Conservation (phyloP, 139 green algal genomes). For the Penium margaritaceum region DNA sequence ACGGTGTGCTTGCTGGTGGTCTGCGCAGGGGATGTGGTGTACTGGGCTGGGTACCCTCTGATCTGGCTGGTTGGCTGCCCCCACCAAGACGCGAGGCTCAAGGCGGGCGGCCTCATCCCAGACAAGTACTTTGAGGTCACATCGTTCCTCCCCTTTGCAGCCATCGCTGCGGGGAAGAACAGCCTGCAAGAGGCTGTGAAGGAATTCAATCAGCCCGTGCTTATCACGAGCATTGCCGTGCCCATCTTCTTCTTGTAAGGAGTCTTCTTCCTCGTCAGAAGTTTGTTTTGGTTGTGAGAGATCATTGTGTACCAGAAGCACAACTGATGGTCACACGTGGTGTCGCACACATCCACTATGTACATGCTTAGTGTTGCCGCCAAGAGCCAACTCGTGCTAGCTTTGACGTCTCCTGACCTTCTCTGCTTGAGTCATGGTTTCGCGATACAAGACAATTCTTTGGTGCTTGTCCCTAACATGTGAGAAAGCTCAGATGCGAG, state of each 20-base stretch:
- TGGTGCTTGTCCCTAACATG: no score
- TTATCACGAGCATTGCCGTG: neutral
- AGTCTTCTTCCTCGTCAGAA: neutral
- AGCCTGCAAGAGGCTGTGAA: neutral
- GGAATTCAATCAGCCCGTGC: constrained; percentile 15
- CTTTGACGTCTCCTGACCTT: no score
- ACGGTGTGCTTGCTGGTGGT: no score
- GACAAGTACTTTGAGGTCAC: constrained; percentile 9
- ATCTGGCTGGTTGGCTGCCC: constrained; percentile 16
- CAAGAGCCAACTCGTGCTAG: no score
- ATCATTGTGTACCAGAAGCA: no score
- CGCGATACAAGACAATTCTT: no score
- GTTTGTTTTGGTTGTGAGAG: no score
- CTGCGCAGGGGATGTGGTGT: constrained; percentile 29
- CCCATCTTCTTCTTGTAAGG: constrained; percentile 20
- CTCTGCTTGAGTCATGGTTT: no score
- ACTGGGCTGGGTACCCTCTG: constrained; percentile 21
- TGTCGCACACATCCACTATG: no score
- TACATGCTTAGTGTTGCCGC: no score
- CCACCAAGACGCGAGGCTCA: constrained; percentile 25
- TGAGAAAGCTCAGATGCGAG: no score
- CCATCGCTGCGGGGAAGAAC: constrained; percentile 22
- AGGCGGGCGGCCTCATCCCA: neutral
- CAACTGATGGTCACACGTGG: no score
- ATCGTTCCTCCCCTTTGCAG: constrained; percentile 18